These are phyloP conservation scores for Gossypium longicalyx DNA, from an alignment of 345 rosid species.

Conservation along the genomic window DNA sequence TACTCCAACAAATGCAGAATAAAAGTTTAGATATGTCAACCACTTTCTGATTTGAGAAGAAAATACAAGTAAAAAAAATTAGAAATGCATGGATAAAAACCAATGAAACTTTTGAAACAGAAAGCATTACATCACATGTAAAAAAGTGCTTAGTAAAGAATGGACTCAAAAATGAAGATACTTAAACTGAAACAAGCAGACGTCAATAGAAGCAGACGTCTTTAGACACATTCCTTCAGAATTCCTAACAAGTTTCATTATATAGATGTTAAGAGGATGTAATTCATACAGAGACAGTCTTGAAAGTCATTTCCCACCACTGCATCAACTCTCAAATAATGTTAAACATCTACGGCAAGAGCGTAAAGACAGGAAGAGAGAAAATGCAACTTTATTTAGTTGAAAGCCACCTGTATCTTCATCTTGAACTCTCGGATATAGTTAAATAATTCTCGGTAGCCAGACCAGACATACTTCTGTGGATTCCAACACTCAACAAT, in stretches of 20 bases:
- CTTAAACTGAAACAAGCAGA: neutral
- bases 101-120: neutral
- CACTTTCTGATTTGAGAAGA: neutral
- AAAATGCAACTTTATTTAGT: neutral
- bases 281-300: neutral
- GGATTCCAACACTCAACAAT: conserved; percentile 93
- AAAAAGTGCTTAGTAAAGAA: neutral
- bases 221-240: neutral
- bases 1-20: neutral
- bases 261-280: conserved; percentile 1
- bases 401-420: conserved; percentile 62
- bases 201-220: neutral
- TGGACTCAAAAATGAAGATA: neutral
- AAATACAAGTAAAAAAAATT: neutral
- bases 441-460: conserved; percentile 79
- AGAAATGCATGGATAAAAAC: neutral
- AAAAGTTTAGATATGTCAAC: neutral
- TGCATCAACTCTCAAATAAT: conserved; percentile 1
- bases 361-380: neutral
- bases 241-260: neutral
- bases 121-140: neutral
- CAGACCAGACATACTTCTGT: conserved; percentile 89
- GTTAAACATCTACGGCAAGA: neutral
- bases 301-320: neutral
- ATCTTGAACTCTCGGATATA: conserved; percentile 70